Conservation (phyloP, 306 rosid genomes). For the Trifolium repens region DNA sequence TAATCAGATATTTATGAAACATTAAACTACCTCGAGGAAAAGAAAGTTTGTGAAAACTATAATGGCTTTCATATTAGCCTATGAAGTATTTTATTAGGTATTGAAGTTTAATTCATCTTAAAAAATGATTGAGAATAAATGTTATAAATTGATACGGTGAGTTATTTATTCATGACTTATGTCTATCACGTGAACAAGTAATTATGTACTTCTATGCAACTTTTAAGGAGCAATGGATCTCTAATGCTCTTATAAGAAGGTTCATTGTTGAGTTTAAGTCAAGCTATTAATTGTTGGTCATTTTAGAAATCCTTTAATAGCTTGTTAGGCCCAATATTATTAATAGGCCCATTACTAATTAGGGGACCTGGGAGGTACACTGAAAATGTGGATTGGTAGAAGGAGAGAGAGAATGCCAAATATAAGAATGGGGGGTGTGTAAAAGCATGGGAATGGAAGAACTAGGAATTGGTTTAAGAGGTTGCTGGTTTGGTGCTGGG, state of each 20-base stretch:
- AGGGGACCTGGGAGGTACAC: neutral
- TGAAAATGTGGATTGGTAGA: neutral
- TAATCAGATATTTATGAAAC: neutral
- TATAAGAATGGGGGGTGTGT: neutral
- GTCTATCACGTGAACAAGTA: neutral
- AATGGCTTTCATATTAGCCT: neutral
- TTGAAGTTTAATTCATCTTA: neutral
- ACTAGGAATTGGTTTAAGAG: neutral
- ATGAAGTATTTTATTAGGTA: neutral
- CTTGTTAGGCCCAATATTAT: neutral
- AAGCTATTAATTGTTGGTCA: neutral
- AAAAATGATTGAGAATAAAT: neutral
- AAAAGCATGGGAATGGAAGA: neutral
- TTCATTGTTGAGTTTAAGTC: neutral
- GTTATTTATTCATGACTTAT: neutral
- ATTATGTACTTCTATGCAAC: neutral
- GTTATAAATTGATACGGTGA: neutral
- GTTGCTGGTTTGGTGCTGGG: neutral
- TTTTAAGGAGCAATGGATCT: neutral
- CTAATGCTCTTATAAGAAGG: neutral
- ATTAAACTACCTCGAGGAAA: neutral
- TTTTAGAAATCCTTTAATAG: conserved; percentile 5
- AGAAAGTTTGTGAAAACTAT: neutral
- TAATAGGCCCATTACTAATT: neutral
- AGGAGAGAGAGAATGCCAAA: neutral